Conservation (phyloP, 1,139 yeast genomes). For the Sugiyamaella xylanicola region DNA sequence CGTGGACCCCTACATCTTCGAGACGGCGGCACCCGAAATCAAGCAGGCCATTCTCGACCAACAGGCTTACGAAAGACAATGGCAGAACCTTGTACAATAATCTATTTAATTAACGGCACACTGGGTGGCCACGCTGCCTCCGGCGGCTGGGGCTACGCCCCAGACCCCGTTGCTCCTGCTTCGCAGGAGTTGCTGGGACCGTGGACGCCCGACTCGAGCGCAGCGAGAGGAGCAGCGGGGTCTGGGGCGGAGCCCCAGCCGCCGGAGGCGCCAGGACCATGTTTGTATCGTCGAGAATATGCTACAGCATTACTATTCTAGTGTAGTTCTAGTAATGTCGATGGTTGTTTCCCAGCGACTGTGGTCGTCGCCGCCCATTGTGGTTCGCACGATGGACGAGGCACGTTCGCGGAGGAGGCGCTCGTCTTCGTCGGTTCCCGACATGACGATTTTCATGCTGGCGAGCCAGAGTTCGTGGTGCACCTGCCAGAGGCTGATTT, state of each 20-base stretch:
- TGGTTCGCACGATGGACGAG: constrained; percentile 34
- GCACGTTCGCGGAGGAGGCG: constrained; percentile 40
- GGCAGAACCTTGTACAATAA: constrained; percentile 20
- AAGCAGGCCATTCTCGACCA: constrained; percentile 67
- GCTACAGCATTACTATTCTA: constrained; percentile 16
- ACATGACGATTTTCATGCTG: constrained; percentile 41
- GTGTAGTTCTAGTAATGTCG: constrained; percentile 39
- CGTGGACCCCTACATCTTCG: constrained; percentile 60
- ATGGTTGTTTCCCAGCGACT: constrained; percentile 46
- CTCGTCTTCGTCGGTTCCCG: constrained; percentile 42
- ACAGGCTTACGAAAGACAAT: constrained; percentile 54
- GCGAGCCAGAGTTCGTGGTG: constrained; percentile 49
- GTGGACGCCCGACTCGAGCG: neutral
- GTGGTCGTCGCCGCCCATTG: constrained; percentile 34
- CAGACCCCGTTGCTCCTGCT: neutral
- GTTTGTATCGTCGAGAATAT: too few relatives aligned
- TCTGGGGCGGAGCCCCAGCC: constrained; percentile 16
- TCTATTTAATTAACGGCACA: constrained; percentile 3
- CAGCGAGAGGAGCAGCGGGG: constrained; percentile 8
- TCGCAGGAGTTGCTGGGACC: neutral
- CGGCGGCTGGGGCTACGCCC: neutral
- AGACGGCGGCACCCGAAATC: constrained; percentile 57
- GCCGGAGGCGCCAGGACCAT: constrained; percentile 11
- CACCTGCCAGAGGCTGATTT: constrained; percentile 47
- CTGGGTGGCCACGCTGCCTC: too few relatives aligned